A percentile compares a stretch with the other conserved stretches of the same genome.
These are phyloP conservation scores for Mycena galopus DNA, from an alignment of 768 basidiomycete genomes.

Conservation along the genomic window DNA sequence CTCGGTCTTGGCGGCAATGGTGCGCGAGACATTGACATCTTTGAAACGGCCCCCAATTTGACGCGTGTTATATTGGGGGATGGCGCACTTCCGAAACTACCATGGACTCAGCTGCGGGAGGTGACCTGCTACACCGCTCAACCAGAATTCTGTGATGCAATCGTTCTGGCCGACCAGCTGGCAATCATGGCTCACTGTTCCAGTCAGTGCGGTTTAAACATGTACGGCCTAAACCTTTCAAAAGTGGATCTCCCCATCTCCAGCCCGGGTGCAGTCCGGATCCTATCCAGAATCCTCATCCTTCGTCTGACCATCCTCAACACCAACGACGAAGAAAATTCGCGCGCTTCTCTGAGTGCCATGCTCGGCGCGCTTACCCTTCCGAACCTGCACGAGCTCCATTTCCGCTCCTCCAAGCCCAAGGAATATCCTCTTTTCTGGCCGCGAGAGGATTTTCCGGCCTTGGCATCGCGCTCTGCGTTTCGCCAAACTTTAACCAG, in stretches of 20 bases:
- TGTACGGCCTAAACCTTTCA: not conserved
- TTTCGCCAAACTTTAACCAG: not conserved
- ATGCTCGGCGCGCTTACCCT: not conserved
- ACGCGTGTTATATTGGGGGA: too few species aligned
- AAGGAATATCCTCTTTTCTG: not conserved
- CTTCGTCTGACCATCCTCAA: not conserved
- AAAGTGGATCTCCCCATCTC: not conserved
- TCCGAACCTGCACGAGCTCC: not conserved
- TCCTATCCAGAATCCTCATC: not conserved
- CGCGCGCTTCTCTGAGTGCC: not conserved
- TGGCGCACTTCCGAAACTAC: too few species aligned
- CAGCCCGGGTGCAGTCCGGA: too few species aligned
- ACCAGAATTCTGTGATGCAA: too few species aligned
- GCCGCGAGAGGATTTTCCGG: not conserved
- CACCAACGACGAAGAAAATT: not conserved
- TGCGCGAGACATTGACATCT: too few species aligned
- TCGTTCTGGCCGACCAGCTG: not conserved
- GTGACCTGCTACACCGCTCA: not conserved
- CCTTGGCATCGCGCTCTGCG: not conserved
- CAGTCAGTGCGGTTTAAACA: not conserved
- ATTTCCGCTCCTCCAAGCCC: not conserved
- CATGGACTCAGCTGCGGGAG: too few species aligned
- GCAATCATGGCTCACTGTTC: not conserved
- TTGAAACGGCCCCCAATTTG: too few species aligned
- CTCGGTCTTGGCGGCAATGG: too few species aligned